Conservation (phyloP, 768 basidiomycete genomes). For the Podaxis sp. region DNA sequence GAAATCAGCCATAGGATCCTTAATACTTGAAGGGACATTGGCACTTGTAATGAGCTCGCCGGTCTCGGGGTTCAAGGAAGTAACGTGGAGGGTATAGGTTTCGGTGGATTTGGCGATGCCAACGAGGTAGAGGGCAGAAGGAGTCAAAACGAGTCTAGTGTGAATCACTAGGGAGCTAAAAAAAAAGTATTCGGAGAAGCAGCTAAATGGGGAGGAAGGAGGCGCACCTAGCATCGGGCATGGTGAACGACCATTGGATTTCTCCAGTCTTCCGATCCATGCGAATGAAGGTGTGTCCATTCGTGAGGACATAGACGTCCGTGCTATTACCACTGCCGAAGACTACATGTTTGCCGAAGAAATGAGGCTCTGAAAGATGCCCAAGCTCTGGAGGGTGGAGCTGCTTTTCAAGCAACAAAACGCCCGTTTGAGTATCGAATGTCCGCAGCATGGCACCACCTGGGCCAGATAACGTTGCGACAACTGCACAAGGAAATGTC, state of each 20-base stretch:
- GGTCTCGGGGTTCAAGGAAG: slow-evolving; percentile 52
- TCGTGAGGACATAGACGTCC: slow-evolving; percentile 52
- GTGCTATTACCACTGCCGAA: slow-evolving; percentile 26
- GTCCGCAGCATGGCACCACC: slow-evolving; percentile 67
- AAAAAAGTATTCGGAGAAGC: slow-evolving; percentile 1
- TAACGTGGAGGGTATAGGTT: slow-evolving; percentile 66
- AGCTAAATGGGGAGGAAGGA: neutral
- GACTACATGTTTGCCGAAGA: slow-evolving; percentile 53
- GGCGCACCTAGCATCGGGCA: slow-evolving; percentile 57
- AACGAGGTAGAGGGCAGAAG: slow-evolving; percentile 53
- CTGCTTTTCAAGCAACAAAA: slow-evolving; percentile 61
- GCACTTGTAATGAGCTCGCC: slow-evolving; percentile 49
- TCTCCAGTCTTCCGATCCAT: slow-evolving; percentile 52
- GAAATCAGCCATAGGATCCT: slow-evolving; percentile 30
- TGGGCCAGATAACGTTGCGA: slow-evolving; percentile 75
- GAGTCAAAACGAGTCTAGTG: slow-evolving; percentile 56
- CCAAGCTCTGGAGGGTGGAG: slow-evolving; percentile 48
- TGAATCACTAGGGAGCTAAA: slow-evolving; percentile 63
- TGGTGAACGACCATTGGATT: slow-evolving; percentile 57
- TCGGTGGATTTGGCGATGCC: slow-evolving; percentile 49
- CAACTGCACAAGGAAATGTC: slow-evolving; percentile 36
- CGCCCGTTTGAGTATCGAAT: slow-evolving; percentile 63
- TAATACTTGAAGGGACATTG: slow-evolving; percentile 52
- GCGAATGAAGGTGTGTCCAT: slow-evolving; percentile 56
- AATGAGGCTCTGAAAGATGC: slow-evolving; percentile 47